Conservation (phyloP, 495 filamentous ascomycete species). For the Bacidia rubella region DNA sequence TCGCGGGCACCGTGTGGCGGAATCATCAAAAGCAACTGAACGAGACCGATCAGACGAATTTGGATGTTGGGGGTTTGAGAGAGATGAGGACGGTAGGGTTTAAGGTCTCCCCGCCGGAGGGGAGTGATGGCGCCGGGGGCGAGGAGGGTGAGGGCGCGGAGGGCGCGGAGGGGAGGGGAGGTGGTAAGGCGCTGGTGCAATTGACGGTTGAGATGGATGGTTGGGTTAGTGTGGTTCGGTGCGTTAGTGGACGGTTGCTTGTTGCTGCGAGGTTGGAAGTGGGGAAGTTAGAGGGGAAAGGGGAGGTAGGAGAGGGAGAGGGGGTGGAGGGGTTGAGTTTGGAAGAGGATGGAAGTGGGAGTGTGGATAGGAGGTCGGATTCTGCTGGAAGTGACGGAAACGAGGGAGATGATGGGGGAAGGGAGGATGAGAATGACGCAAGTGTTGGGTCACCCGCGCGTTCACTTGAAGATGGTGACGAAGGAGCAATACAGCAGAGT, state of each 20-base stretch:
- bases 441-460: background rate
- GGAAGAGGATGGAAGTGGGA: background rate
- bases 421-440: background rate
- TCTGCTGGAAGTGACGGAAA: background rate
- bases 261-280: conserved; percentile 9
- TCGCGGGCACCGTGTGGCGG: conserved; percentile 15
- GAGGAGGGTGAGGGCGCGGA: too few relatives aligned
- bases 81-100: conserved; percentile 1
- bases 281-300: background rate
- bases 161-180: too few relatives aligned
- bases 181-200: background rate
- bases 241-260: conserved; percentile 8
- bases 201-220: conserved; percentile 12
- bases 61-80: background rate
- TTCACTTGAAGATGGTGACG: too few relatives aligned
- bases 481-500: background rate
- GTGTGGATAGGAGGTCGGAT: background rate
- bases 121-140: background rate
- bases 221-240: conserved; percentile 5
- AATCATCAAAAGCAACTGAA: conserved; percentile 4
- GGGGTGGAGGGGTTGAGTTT: background rate
- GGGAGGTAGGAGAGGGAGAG: background rate
- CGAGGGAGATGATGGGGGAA: background rate
- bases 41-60: background rate
- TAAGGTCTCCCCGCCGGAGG: too few relatives aligned